Base-by-base conservation (phyloP, 2,329 filamentous ascomycete genomes). In the Myriosclerotinia duriaeana region DNA sequence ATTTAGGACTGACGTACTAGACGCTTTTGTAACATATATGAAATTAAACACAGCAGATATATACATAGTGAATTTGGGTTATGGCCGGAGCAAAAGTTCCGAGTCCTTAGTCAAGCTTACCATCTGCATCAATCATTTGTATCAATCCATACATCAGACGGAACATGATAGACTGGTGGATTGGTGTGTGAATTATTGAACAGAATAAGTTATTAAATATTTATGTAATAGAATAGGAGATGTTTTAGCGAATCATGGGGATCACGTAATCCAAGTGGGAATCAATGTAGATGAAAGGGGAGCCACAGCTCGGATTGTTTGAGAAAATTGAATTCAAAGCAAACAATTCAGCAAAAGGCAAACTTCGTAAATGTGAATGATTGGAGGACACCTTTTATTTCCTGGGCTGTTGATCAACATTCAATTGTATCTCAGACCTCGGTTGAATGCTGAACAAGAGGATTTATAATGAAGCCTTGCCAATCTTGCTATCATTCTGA, bases 361-460 rank as follows among this genome's bases (percentile, higher is more conserved):
- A 15, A 17, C 4, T 2, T 1, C 2, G 22, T 1, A 11, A 4
- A 2, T 36, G 12, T 3, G 7, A 15, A 17, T 38, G 0, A 20
- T 12, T n/a, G 9, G 8, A 14, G 3, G 9, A 22, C 22, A 4
- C 4, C 36, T 7, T 2, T 15, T 2, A 22, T 15, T 15, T 1
- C 6, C 9, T 17, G 2, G 12, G 22, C 12, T 50, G 2, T 2
- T 36, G 38, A 50, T 30, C n/a, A 30, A 60, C n/a, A 50, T 60
- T 26, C 3, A 2, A 38, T 22, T 3, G 11, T 38, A 36, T 6
- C 1, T 12, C 17, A 38, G 44, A 15, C 7, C 12, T 50, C 30
- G 44, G 12, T 34, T 34, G 6, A 12, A 3, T 1, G 8, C 12
- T 12, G 34, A 22, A 60, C 5, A 3, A 15, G 7, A 14, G 1